Evolutionary conservation across 768 basidiomycete species (phyloP).

Genomic region (Leccinum disarticulatum): DNA sequence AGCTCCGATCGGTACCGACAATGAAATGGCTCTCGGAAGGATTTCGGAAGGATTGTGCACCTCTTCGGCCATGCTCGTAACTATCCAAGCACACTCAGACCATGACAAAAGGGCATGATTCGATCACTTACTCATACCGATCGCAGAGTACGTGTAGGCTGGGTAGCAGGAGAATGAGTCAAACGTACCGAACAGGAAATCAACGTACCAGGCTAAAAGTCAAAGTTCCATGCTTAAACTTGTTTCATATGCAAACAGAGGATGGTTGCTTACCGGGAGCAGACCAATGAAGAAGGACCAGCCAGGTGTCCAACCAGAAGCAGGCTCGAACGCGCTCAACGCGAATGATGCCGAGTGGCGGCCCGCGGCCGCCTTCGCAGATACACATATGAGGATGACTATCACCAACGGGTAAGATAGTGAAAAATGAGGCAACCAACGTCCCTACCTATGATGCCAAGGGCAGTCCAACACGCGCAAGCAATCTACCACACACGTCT

Average conservation of each 20-base stretch:
- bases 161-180: slow-evolving; percentile 19
- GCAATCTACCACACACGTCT: slow-evolving; percentile 40
- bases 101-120: not conserved
- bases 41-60: slow-evolving; percentile 56
- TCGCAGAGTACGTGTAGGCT: slow-evolving; percentile 58
- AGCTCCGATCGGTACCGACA: slow-evolving; percentile 53
- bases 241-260: not conserved
- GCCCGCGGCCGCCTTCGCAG: slow-evolving; percentile 55
- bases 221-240: not conserved
- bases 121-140: slow-evolving; percentile 55
- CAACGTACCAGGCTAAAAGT: slow-evolving; percentile 29
- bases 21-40: slow-evolving; percentile 54
- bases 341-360: slow-evolving; percentile 56
- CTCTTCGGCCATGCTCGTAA: slow-evolving; percentile 68
- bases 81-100: slow-evolving; percentile 28
- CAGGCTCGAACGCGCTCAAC: slow-evolving; percentile 58
- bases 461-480: slow-evolving; percentile 61
- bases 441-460: slow-evolving; percentile 49
- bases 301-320: slow-evolving; percentile 65
- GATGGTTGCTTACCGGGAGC: slow-evolving; percentile 43
- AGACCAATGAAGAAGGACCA: slow-evolving; percentile 72
- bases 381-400: slow-evolving; percentile 58
- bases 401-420: slow-evolving; percentile 19
- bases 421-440: not conserved
- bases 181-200: not conserved